Evolutionary conservation across 2,329 filamentous ascomycete species (phyloP).

Genomic region (Aureobasidium vineae): DNA sequence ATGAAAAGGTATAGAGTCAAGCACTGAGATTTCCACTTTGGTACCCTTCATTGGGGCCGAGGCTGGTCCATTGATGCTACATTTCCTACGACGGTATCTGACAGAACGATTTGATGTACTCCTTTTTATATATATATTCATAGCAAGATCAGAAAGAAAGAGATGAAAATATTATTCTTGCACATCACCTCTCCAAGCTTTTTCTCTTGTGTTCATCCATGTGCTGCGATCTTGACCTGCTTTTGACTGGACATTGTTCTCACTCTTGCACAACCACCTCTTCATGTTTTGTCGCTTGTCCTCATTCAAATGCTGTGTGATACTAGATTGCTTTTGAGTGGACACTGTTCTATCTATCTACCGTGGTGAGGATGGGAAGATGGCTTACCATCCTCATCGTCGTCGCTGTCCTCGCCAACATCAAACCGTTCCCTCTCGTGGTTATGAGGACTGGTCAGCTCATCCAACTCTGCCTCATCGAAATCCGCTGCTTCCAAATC

Average conservation of each 20-base stretch:
- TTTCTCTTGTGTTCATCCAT: background rate
- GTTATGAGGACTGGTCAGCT: slow-evolving; percentile 44
- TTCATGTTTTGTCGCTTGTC: background rate
- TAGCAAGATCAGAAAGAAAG: background rate
- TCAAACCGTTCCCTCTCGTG: slow-evolving; percentile 32
- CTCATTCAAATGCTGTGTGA: background rate
- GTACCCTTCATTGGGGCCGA: slow-evolving; percentile 48
- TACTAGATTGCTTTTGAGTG: background rate
- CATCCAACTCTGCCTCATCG: slow-evolving; percentile 61
- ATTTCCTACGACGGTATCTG: slow-evolving; percentile 41
- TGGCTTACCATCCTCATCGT: background rate
- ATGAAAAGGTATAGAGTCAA: slow-evolving; percentile 97
- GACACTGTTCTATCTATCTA: slow-evolving; percentile 7
- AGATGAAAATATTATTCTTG: background rate
- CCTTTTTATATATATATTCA: background rate
- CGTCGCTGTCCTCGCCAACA: slow-evolving; percentile 27
- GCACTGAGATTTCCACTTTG: slow-evolving; percentile 67
- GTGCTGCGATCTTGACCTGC: background rate
- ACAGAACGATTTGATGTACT: slow-evolving; percentile 29
- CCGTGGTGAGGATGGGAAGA: background rate
- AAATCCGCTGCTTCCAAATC: slow-evolving; percentile 63
- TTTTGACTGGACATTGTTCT: background rate
- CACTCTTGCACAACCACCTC: background rate
- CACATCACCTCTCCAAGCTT: background rate
- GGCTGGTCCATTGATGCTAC: slow-evolving; percentile 37